phyloP scores from a whole-genome alignment of 2,329 filamentous ascomycete species.

The Rhexocercosporidium sp. region DNA sequence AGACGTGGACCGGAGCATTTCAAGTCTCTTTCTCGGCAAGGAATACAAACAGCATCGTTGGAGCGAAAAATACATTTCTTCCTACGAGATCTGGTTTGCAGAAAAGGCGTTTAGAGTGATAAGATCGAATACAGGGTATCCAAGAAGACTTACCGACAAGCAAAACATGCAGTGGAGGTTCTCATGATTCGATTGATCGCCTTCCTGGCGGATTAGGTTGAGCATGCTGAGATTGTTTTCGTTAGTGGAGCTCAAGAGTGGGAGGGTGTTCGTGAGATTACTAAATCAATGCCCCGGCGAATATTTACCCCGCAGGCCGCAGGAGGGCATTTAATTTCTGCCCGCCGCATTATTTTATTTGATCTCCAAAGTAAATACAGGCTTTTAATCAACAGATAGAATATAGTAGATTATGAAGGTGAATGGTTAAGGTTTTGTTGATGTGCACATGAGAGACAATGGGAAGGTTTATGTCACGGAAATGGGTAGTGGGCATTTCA shows the following conservation, averaged over 20 bases:
- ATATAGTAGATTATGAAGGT: too few species aligned
- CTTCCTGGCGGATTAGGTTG: background rate
- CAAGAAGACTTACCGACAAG: slow-evolving; percentile 7
- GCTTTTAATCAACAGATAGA: too few species aligned
- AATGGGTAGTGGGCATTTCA: too few species aligned
- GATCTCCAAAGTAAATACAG: too few species aligned
- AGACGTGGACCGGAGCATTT: background rate
- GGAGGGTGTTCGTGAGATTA: background rate
- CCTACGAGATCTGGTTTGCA: background rate
- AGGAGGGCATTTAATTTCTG: too few species aligned
- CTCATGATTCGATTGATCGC: slow-evolving; percentile 7
- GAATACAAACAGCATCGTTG: background rate
- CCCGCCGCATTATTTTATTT: too few species aligned
- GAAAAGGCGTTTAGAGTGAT: background rate
- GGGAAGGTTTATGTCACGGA: too few species aligned
- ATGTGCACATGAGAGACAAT: too few species aligned
- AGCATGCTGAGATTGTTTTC: background rate
- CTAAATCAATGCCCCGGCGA: background rate
- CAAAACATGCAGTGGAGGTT: slow-evolving; percentile 15
- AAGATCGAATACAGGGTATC: background rate
- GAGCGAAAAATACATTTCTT: slow-evolving; percentile 1
- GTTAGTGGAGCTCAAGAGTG: background rate
- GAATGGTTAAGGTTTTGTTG: too few species aligned
- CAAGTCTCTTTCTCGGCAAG: background rate
- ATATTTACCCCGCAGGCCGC: background rate